Evolutionary conservation across 2,329 filamentous ascomycete species (phyloP).

Genomic region (Aspergillus floridensis): DNA sequence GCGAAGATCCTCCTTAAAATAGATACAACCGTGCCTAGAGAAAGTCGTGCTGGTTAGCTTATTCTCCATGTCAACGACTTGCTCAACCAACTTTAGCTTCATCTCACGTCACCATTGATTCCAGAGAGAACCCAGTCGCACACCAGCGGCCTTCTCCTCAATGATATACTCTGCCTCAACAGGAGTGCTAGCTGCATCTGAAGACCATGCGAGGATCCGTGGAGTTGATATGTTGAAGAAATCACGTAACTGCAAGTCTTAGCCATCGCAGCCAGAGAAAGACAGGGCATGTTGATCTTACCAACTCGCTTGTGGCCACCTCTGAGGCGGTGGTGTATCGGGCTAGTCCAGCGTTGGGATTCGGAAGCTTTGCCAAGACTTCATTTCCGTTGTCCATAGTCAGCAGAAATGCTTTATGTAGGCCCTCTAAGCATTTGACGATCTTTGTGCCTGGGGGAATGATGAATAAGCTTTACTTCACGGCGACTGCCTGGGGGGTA

Average conservation of each 20-base stretch:
- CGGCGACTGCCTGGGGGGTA: neutral
- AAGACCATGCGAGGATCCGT: conserved; percentile 21
- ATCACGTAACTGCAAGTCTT: conserved; percentile 19
- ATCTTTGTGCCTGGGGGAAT: conserved; percentile 24
- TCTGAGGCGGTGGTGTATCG: conserved; percentile 23
- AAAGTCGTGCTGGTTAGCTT: conserved; percentile 24
- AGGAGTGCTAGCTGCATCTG: conserved; percentile 13
- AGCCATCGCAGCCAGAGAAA: conserved; percentile 4
- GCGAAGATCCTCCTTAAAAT: conserved; percentile 26
- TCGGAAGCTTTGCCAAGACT: conserved; percentile 30
- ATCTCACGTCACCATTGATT: conserved; percentile 23
- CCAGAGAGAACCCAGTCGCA: conserved; percentile 30
- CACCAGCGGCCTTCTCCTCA: conserved; percentile 30
- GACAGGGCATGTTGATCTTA: conserved; percentile 9
- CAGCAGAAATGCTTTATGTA: conserved; percentile 38
- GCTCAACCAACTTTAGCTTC: conserved; percentile 24
- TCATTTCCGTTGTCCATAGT: conserved; percentile 31
- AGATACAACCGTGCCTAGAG: conserved; percentile 25
- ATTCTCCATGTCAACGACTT: conserved; percentile 29
- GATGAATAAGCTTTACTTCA: neutral
- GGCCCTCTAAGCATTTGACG: conserved; percentile 32
- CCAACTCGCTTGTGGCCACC: conserved; percentile 26
- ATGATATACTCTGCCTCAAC: conserved; percentile 29
- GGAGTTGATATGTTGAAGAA: conserved; percentile 20
- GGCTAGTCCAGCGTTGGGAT: conserved; percentile 28